Evolutionary conservation across 108 stramenopile species (phyloP), one percentile per base, ranked within the genome.

Genomic region (Aurantiochytrium sp.): DNA sequence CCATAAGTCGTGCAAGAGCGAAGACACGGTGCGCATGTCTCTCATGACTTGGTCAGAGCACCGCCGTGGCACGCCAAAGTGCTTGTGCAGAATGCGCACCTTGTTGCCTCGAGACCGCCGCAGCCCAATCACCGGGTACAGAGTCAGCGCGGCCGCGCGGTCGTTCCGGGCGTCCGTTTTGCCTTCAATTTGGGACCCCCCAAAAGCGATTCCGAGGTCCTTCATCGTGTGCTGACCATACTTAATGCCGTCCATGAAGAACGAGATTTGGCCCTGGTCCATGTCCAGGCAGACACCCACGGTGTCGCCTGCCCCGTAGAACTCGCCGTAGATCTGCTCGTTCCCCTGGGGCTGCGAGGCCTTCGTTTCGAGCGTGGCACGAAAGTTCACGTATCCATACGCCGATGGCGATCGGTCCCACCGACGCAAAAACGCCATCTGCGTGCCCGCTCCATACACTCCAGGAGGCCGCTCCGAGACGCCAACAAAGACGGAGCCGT

Each of bases 91-190:
- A 34, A 98, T 81, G 10, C 95, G 96, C n/a, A 97, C 96, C 52
- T 96, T 90, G 90, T 98, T 96, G 22, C 96, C 97, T 65, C 94
- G 96, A 34, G 94, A 95, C 21, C 73, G 73, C 52, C 96, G 89
- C 39, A 98, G 93, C 30, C 97, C 97, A 69, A 98, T 94, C 53
- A 97, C 96, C 22, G 98, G 98, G 92, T 93, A 98, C 34, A 98
- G 91, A 30, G 96, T 94, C 52, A 92, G 89, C 8, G 73, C 24
- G 17, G 39, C 6, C 65, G 54, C 94, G 94, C 87, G 91, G 93
- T 52, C 96, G 95, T 55, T 95, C 94, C 88, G 39, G 21, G 73
- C 21, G 45, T 81, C 73, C n/a, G 42, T 21, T 42, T 81, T 81
- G n/a, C 73, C 73, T 42, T 81, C 42, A 30, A 81, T 41, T 4